Base-by-base conservation (phyloP, 2,329 filamentous ascomycete genomes). In the Rhynchosporium agropyri region DNA sequence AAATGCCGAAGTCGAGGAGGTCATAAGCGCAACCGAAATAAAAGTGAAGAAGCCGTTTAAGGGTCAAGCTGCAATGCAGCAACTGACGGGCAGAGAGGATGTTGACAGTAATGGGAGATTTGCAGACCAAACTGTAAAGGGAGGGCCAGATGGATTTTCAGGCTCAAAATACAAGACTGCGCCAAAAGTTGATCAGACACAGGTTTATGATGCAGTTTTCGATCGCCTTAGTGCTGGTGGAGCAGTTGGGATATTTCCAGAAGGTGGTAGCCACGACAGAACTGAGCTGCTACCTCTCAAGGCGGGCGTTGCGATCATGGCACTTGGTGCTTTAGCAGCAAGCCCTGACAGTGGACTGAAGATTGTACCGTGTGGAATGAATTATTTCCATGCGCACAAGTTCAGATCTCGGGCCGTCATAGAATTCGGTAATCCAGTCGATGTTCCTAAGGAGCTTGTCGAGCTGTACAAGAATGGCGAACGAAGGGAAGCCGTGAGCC, bases 371-470 rank as follows among this genome's bases (percentile, higher is more conserved):
- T 93, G 95, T 58, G 94, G 94, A 71, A 97, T 99, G 94, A 99
- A 99, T 77, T 99, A 99, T 78, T 99, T 99, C 79, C 94, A 98
- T 77, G 91, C 94, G 0, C 94, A 99, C 82, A 99, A 98, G 76
- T 99, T 99, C 78, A 89, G 94, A 51, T 98, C 94, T 67, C 86
- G 95, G 74, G 95, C 94, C 42, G 94, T 99, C 4, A 88, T 98
- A 64, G 95, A 99, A 74, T 99, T 98, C 71, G 95, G 95, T 8
- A 88, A 86, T 31, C 92, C 95, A 0, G 88, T 98, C 66, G 90
- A 96, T 68, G 87, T 98, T 9, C 89, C 92, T 0, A 80, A 81
- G 26, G 90, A 96, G 72, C 79, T 97, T 40, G 91, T 97, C 4
- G 84, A 93, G 66, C 87, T 92, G 77, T 98, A 97, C 78, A 89